Evolutionary conservation across 1,284 basidiomycete genomes (phyloP).

Genomic region (Trametes polyzona): DNA sequence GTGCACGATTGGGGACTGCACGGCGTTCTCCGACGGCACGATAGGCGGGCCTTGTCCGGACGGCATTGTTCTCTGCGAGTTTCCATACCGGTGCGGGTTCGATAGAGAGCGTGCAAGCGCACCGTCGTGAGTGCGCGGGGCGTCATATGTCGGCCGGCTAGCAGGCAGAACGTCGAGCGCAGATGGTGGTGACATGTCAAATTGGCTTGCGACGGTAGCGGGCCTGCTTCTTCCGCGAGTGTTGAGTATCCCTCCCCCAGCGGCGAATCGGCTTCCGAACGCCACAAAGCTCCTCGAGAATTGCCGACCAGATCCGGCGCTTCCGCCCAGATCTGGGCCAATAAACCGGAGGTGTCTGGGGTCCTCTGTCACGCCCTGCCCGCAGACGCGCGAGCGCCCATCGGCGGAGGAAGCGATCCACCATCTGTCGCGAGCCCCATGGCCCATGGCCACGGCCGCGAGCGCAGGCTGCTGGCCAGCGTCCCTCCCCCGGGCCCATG

Average conservation of each 20-base stretch:
- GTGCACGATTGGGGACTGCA: constrained; percentile 2
- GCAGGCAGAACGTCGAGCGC: not conserved
- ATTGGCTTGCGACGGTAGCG: constrained; percentile 11
- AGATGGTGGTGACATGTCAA: constrained; percentile 2
- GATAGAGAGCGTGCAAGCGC: not conserved
- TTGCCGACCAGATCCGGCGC: constrained; percentile 18
- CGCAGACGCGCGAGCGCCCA: constrained; percentile 17
- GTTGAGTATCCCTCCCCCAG: constrained; percentile 15
- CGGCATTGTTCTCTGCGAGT: not conserved
- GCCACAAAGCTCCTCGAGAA: constrained; percentile 34
- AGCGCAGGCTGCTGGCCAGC: no score
- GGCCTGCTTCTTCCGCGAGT: constrained; percentile 27
- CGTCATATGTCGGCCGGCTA: constrained; percentile 2
- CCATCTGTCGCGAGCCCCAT: no score
- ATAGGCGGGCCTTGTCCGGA: constrained; percentile 13
- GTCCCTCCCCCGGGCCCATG: no score
- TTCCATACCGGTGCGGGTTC: not conserved
- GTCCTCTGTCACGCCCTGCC: constrained; percentile 21
- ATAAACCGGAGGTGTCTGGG: constrained; percentile 32
- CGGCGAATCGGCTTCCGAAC: constrained; percentile 27
- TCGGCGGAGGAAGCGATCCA: constrained; percentile 29
- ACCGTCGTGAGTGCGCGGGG: not conserved
- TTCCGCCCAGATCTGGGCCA: constrained; percentile 14
- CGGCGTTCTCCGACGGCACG: constrained; percentile 12
- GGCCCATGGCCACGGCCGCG: no score